Conservation (phyloP, 768 basidiomycete species). For the Mycena galericulata region DNA sequence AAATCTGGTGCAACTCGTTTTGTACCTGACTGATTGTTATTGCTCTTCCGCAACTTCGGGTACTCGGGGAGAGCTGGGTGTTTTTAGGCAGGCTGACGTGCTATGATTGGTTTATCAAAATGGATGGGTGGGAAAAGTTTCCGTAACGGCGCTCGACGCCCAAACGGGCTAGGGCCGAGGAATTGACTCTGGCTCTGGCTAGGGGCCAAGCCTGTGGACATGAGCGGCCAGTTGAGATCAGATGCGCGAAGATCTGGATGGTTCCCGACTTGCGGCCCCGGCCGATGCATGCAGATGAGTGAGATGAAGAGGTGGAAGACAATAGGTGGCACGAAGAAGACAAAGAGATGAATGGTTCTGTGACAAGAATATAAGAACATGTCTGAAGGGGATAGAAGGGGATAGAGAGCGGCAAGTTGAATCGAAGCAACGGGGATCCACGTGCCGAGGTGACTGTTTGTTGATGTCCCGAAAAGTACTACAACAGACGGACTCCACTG, state of each 20-base stretch:
- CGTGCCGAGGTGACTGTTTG: slow-evolving; percentile 15
- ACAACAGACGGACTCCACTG: slow-evolving; percentile 49
- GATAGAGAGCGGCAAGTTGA: slow-evolving; percentile 22
- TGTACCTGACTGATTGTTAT: slow-evolving; percentile 35
- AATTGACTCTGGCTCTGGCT: slow-evolving; percentile 26
- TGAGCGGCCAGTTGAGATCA: background rate
- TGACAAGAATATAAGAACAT: slow-evolving; percentile 21
- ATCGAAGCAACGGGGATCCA: slow-evolving; percentile 21
- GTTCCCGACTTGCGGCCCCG: background rate
- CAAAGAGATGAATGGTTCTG: background rate
- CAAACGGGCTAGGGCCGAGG: slow-evolving; percentile 13
- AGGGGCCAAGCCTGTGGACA: slow-evolving; percentile 1
- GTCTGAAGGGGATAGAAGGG: slow-evolving; percentile 27
- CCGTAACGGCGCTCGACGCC: slow-evolving; percentile 25
- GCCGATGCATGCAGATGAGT: background rate
- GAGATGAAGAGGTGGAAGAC: background rate
- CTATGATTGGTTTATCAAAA: slow-evolving; percentile 33
- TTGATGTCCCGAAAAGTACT: slow-evolving; percentile 40
- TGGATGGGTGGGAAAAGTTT: slow-evolving; percentile 30
- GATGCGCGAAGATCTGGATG: background rate
- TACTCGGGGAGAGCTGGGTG: slow-evolving; percentile 23
- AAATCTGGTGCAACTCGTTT: slow-evolving; percentile 30
- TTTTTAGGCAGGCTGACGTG: slow-evolving; percentile 20
- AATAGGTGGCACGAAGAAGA: slow-evolving; percentile 13
- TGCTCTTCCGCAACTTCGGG: slow-evolving; percentile 28